These are phyloP conservation scores for Sugiyamaella qingdaonensis DNA, from an alignment of 805 yeast species.

Conservation along the genomic window DNA sequence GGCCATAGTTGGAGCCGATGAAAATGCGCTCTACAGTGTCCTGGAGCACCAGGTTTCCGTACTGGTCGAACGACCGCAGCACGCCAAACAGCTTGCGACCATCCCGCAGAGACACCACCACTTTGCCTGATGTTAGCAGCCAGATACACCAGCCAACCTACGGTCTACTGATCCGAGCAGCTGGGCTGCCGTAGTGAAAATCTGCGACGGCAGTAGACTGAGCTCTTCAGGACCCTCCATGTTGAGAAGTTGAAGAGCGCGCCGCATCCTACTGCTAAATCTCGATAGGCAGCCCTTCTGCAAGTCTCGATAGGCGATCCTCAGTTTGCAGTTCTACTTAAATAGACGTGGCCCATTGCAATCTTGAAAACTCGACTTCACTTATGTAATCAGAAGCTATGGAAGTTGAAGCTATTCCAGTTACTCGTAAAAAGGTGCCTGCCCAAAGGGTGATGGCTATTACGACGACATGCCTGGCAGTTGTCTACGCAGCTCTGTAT, in stretches of 20 bases:
- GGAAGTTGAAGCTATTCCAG: too few species aligned
- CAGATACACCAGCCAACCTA: constrained; percentile 18
- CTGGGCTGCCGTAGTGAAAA: constrained; percentile 42
- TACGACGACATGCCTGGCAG: too few species aligned
- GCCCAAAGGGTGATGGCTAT: too few species aligned
- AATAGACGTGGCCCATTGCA: too few species aligned
- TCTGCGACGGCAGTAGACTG: constrained; percentile 38
- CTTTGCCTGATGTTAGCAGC: constrained; percentile 41
- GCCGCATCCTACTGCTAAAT: too few species aligned
- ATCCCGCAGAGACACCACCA: constrained; percentile 82
- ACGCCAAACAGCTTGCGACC: constrained; percentile 87
- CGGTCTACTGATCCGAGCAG: constrained; percentile 39
- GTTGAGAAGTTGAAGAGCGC: background rate
- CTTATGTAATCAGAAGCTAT: too few species aligned
- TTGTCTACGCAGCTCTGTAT: too few species aligned
- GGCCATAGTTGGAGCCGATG: constrained; percentile 56
- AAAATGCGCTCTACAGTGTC: constrained; percentile 83
- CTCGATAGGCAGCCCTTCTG: too few species aligned
- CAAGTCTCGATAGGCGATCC: too few species aligned
- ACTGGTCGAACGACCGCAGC: constrained; percentile 92
- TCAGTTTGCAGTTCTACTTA: too few species aligned
- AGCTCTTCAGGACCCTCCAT: constrained; percentile 30
- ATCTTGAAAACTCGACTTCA: too few species aligned
- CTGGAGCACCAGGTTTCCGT: constrained; percentile 86
- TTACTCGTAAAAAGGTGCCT: too few species aligned